Conservation (phyloP, 2,329 filamentous ascomycete species). For the Rosellinia necatrix region DNA sequence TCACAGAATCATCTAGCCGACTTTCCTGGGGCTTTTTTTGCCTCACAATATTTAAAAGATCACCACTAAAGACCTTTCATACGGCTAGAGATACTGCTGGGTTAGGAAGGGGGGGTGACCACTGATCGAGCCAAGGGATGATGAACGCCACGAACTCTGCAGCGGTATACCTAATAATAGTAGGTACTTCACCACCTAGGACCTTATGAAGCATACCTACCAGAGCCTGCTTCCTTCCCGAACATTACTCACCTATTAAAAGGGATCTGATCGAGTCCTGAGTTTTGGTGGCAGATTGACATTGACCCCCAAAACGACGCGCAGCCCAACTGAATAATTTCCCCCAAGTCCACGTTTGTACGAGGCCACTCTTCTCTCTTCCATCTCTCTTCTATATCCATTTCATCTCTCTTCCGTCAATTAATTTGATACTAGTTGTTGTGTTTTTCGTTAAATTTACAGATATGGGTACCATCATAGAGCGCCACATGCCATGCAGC, state of each 20-base stretch:
- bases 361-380: not conserved
- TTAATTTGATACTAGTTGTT: not conserved
- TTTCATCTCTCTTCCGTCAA: not conserved
- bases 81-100: too few relatives aligned
- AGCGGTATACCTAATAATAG: not conserved
- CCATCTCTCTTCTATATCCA: not conserved
- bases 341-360: not conserved
- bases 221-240: not conserved
- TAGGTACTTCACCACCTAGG: too few relatives aligned
- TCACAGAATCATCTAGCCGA: not conserved
- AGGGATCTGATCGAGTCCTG: not conserved
- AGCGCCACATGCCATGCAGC: slow-evolving; percentile 1
- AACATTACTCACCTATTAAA: not conserved
- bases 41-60: not conserved
- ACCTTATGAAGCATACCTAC: too few relatives aligned
- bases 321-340: not conserved
- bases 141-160: not conserved
- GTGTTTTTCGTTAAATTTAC: not conserved
- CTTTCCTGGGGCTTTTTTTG: too few relatives aligned
- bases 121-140: not conserved
- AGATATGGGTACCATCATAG: not conserved
- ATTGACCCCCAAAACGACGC: not conserved
- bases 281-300: not conserved
- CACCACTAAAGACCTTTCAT: not conserved
- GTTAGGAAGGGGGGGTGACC: not conserved